Conservation (phyloP, 352 stramenopile species). For the Detonula confervacea region DNA sequence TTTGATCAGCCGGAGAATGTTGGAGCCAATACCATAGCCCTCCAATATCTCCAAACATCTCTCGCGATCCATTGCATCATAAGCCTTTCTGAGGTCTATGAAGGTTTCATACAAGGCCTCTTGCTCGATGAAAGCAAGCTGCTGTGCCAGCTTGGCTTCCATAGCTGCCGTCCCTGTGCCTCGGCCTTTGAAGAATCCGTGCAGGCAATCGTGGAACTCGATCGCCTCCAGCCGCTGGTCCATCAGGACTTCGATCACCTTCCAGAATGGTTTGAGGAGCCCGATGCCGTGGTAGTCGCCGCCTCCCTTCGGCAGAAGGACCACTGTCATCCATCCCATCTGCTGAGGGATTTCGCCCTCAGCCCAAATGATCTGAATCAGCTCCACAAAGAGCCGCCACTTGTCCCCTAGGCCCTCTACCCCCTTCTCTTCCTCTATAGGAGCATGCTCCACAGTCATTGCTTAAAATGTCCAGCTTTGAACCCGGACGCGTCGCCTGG, state of each 20-base stretch:
- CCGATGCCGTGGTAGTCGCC: slow-evolving; percentile 31
- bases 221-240: slow-evolving; percentile 5
- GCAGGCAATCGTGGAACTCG: slow-evolving; percentile 27
- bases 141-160: neutral
- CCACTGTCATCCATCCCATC: slow-evolving; percentile 13
- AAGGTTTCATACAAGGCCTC: neutral
- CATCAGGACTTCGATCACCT: slow-evolving; percentile 1
- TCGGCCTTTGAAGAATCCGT: neutral
- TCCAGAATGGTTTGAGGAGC: slow-evolving; percentile 6
- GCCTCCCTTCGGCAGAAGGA: slow-evolving; percentile 31
- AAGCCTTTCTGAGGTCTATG: neutral
- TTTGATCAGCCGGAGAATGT: neutral
- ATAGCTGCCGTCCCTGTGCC: neutral
- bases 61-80: neutral
- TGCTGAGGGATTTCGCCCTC: slow-evolving; percentile 20
- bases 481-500: neutral
- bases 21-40: slow-evolving; percentile 6
- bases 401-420: neutral
- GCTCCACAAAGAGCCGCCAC: slow-evolving; percentile 14
- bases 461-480: slow-evolving; percentile 11
- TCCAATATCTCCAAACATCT: neutral
- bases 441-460: neutral
- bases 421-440: slow-evolving; percentile 5
- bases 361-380: slow-evolving; percentile 15
- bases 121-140: neutral